These are phyloP conservation scores for Pseudopithomyces chartarum DNA, from an alignment of 2,329 filamentous ascomycete genomes.

Conservation along the genomic window DNA sequence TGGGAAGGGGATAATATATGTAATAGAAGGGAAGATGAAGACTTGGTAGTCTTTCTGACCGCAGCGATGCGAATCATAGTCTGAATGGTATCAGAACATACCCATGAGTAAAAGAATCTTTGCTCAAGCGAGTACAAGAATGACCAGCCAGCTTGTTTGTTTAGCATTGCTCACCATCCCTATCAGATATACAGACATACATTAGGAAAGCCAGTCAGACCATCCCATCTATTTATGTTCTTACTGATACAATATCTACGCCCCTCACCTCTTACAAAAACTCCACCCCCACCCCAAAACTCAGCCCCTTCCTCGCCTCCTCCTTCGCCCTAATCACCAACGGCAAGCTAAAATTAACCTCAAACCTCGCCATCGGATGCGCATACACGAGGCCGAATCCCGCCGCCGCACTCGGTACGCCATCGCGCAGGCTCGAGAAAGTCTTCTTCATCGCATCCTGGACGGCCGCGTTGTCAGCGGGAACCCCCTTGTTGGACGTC, in stretches of 20 bases:
- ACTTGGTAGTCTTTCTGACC: no score
- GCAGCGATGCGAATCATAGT: no score
- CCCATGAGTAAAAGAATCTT: no score
- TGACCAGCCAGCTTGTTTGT: no score
- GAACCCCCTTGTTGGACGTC: conserved; percentile 47
- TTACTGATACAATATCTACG: conserved; percentile 29
- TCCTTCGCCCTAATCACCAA: conserved; percentile 82
- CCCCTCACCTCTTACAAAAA: conserved; percentile 71
- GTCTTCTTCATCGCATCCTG: conserved; percentile 64
- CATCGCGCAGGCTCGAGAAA: conserved; percentile 71
- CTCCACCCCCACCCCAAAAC: conserved; percentile 95
- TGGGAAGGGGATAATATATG: not conserved
- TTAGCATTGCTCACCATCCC: no score
- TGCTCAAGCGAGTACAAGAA: no score
- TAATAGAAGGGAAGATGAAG: not conserved
- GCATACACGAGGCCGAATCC: conserved; percentile 93
- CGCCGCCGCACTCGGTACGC: conserved; percentile 81
- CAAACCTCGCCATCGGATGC: conserved; percentile 89
- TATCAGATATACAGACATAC: not conserved
- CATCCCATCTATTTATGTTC: not conserved
- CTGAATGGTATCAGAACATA: no score
- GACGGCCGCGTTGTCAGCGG: conserved; percentile 58
- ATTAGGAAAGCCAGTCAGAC: not conserved
- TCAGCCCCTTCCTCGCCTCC: conserved; percentile 85
- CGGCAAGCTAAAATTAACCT: conserved; percentile 93